Conservation (phyloP, 805 yeast species). For the Starmerella stellata region DNA sequence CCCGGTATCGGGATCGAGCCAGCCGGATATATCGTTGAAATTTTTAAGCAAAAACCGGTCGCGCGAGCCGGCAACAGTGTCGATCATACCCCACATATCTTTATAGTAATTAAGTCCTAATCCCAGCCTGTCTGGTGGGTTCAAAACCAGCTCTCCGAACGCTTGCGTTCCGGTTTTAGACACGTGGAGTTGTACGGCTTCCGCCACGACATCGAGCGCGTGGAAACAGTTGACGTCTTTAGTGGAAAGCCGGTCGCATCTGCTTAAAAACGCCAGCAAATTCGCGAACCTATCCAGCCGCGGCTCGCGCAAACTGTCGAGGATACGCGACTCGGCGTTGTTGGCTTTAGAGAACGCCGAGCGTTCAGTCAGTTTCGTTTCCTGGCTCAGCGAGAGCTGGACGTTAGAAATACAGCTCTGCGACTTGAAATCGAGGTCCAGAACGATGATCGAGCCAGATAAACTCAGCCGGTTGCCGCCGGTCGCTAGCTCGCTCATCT, state of each 20-base stretch:
- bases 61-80: slow-evolving; percentile 14
- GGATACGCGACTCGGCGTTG: slow-evolving; percentile 17
- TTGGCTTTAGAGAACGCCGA: slow-evolving; percentile 18
- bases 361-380: slow-evolving; percentile 10
- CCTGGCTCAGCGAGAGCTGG: slow-evolving; percentile 19
- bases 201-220: slow-evolving; percentile 20
- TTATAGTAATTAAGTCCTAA: slow-evolving; percentile 22
- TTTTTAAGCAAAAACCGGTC: slow-evolving; percentile 11
- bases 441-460: slow-evolving; percentile 25
- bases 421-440: slow-evolving; percentile 20
- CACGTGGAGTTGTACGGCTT: slow-evolving; percentile 16
- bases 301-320: slow-evolving; percentile 19
- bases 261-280: slow-evolving; percentile 21
- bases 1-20: slow-evolving; percentile 9
- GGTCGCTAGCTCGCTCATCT: slow-evolving; percentile 1
- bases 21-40: slow-evolving; percentile 4
- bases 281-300: slow-evolving; percentile 22
- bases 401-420: slow-evolving; percentile 16
- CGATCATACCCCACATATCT: slow-evolving; percentile 12
- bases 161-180: slow-evolving; percentile 3
- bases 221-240: slow-evolving; percentile 23
- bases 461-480: slow-evolving; percentile 23
- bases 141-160: slow-evolving; percentile 21
- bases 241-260: slow-evolving; percentile 23
- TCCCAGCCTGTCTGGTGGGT: slow-evolving; percentile 20